Conservation (phyloP, 371 early-diverging fungal genomes). For the Lichtheimia hyalospora region DNA sequence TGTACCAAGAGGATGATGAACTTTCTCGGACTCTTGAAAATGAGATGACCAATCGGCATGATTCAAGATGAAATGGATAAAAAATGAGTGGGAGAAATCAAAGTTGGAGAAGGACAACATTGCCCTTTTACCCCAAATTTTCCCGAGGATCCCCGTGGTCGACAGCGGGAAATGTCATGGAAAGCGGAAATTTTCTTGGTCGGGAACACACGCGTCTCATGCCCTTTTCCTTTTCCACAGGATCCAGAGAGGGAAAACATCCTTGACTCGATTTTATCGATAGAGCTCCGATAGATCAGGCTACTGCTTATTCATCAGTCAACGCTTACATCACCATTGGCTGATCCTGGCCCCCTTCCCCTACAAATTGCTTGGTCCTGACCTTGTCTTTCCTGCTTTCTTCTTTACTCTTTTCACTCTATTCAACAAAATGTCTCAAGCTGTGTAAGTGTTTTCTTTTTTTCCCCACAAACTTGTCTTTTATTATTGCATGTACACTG, state of each 20-base stretch:
- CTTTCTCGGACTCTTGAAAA: no score
- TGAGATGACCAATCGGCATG: constrained; percentile 18
- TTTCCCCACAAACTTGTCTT: not conserved
- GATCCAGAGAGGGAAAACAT: not conserved
- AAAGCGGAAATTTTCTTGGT: constrained; percentile 12
- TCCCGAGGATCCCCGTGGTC: constrained; percentile 12
- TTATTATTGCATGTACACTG: not conserved
- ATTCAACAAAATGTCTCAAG: constrained; percentile 19
- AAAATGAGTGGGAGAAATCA: no score
- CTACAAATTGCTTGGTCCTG: constrained; percentile 5
- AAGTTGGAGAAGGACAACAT: not conserved
- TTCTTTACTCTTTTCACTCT: constrained; percentile 9
- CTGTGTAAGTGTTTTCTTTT: constrained; percentile 19
- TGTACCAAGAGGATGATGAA: no score
- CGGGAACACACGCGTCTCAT: not conserved
- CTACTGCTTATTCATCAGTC: constrained; percentile 12
- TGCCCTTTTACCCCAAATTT: constrained; percentile 8
- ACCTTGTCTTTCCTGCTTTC: constrained; percentile 1
- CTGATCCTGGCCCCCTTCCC: constrained; percentile 10
- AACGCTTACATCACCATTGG: constrained; percentile 19
- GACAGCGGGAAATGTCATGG: constrained; percentile 11
- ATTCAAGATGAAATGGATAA: constrained; percentile 1
- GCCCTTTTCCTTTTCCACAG: no score
- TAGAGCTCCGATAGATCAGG: constrained; percentile 1
- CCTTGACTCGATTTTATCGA: not conserved